Evolutionary conservation across 306 rosid species (phyloP).

Genomic region (Acmispon strigosus): DNA sequence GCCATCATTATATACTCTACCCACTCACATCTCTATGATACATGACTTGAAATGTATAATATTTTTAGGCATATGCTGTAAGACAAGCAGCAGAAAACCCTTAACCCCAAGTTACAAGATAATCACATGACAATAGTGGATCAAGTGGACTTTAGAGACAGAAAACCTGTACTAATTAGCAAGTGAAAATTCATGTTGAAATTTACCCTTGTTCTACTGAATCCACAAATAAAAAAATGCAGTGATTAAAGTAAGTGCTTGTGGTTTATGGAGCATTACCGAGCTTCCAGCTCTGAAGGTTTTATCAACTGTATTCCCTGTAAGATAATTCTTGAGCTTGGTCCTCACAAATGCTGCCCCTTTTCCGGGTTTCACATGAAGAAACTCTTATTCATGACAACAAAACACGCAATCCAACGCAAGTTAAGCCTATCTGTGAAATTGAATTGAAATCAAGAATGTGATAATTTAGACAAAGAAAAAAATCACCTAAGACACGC

Average conservation of each 20-base stretch:
- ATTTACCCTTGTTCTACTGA: background rate
- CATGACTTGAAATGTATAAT: background rate
- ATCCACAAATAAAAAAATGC: background rate
- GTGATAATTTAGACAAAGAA: background rate
- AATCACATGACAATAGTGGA: background rate
- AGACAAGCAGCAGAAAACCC: background rate
- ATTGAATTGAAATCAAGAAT: background rate
- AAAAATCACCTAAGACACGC: conserved; percentile 57
- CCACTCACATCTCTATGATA: background rate
- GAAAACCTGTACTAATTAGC: background rate
- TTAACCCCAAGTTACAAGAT: background rate
- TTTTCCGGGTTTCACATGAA: conserved; percentile 95
- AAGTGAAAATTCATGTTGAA: background rate
- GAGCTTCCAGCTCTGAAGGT: conserved; percentile 91
- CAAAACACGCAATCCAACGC: background rate
- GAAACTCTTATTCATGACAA: conserved; percentile 54
- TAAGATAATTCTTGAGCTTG: conserved; percentile 69
- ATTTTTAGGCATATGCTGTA: background rate
- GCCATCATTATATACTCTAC: background rate
- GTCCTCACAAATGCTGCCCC: conserved; percentile 99
- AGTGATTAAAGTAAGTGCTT: background rate
- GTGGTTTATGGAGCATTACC: conserved; percentile 39
- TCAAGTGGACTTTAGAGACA: background rate
- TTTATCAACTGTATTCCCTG: conserved; percentile 86
- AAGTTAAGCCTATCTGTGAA: background rate